Evolutionary conservation across 129 eudicot species (phyloP).

Genomic region (Helianthus annuus): HanXRQr2.0-SUNRISE NC_035435.2:144192044-144192543

Average conservation of each 20-base stretch:
- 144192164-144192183: background rate
- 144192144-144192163: background rate
- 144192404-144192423: background rate
- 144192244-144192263: background rate
- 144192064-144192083: conserved; percentile 1
- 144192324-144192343: conserved; percentile 9
- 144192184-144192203: background rate
- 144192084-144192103: background rate
- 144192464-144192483: background rate
- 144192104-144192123: background rate
- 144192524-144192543: conserved; percentile 19
- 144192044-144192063: background rate
- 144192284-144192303: background rate
- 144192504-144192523: conserved; percentile 4
- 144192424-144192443: background rate
- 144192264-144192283: background rate
- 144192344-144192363: conserved; percentile 14
- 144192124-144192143: background rate
- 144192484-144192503: conserved; percentile 24
- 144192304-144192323: background rate
- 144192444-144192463: background rate
- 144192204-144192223: no score
- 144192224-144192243: background rate
- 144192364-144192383: background rate
- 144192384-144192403: background rate